Evolutionary conservation across 768 basidiomycete genomes (phyloP).

Genomic region (Leccinum variicolor): DNA sequence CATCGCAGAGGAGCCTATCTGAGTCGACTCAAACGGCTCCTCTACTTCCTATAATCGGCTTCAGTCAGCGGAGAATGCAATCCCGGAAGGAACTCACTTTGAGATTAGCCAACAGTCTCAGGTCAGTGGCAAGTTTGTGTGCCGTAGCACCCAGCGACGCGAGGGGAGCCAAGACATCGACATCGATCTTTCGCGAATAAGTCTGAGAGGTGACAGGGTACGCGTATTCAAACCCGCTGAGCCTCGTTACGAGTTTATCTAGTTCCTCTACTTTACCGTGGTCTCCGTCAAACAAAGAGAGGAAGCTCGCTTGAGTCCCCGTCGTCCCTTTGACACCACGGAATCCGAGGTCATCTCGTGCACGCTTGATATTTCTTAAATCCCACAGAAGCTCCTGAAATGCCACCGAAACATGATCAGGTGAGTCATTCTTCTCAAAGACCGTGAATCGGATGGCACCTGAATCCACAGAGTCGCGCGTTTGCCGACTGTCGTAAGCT

Average conservation of each 20-base stretch:
- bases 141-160: constrained; percentile 92
- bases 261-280: constrained; percentile 93
- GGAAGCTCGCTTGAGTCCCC: constrained; percentile 95
- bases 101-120: constrained; percentile 89
- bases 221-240: constrained; percentile 89
- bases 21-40: constrained; percentile 98
- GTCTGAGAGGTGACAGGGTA: constrained; percentile 99
- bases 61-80: constrained; percentile 4
- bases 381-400: constrained; percentile 91
- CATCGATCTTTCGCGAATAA: constrained; percentile 96
- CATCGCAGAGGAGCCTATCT: constrained; percentile 97
- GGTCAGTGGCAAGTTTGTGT: constrained; percentile 96
- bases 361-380: constrained; percentile 86
- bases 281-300: constrained; percentile 91
- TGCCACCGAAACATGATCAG: background rate
- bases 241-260: constrained; percentile 83
- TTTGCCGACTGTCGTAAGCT: constrained; percentile 97
- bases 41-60: constrained; percentile 72
- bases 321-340: constrained; percentile 99
- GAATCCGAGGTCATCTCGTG: constrained; percentile 90
- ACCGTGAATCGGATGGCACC: constrained; percentile 35
- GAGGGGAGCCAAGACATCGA: constrained; percentile 87
- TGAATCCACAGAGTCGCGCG: constrained; percentile 96
- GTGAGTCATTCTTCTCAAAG: background rate
- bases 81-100: constrained; percentile 49